Evolutionary conservation across 768 basidiomycete genomes (phyloP).

Genomic region (Chalciporus chontae): DNA sequence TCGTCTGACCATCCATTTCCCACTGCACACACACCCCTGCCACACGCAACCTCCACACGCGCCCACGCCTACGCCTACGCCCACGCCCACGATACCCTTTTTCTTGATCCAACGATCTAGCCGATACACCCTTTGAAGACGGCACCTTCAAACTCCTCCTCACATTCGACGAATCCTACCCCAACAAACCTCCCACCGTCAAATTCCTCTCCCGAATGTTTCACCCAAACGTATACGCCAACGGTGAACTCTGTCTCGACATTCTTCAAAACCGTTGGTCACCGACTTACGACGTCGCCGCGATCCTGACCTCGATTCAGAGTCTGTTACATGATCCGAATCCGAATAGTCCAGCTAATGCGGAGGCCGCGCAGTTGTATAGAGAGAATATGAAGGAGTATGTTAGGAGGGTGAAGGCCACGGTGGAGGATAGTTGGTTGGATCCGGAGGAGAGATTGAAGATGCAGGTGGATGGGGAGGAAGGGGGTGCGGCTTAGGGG

Average conservation of each 20-base stretch:
- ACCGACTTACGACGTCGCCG: slow-evolving; percentile 98
- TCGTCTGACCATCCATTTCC: background rate
- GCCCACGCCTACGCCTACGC: background rate
- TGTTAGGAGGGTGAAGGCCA: slow-evolving; percentile 85
- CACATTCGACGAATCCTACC: slow-evolving; percentile 96
- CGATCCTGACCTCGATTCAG: slow-evolving; percentile 96
- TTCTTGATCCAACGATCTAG: slow-evolving; percentile 36
- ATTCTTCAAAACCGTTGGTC: slow-evolving; percentile 99
- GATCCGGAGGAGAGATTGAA: slow-evolving; percentile 71
- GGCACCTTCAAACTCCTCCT: slow-evolving; percentile 97
- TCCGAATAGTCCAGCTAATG: slow-evolving; percentile 97
- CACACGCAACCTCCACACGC: background rate
- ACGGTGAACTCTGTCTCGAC: slow-evolving; percentile 96
- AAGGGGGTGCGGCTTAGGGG: slow-evolving; percentile 3
- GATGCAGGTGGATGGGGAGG: slow-evolving; percentile 40
- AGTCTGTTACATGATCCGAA: slow-evolving; percentile 96
- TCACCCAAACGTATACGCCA: slow-evolving; percentile 98
- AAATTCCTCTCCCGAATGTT: slow-evolving; percentile 98
- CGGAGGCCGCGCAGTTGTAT: slow-evolving; percentile 95
- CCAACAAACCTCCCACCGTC: slow-evolving; percentile 96
- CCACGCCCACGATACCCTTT: too few relatives aligned
- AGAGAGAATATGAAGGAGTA: slow-evolving; percentile 99
- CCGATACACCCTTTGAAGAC: slow-evolving; percentile 98
- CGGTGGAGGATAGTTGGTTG: slow-evolving; percentile 94
- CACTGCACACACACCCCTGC: too few relatives aligned